Percentiles rank a stretch among this genome's conserved stretches.
Conservation (phyloP, 768 basidiomycete species). For the Tylopilus rubrobrunneus region DNA sequence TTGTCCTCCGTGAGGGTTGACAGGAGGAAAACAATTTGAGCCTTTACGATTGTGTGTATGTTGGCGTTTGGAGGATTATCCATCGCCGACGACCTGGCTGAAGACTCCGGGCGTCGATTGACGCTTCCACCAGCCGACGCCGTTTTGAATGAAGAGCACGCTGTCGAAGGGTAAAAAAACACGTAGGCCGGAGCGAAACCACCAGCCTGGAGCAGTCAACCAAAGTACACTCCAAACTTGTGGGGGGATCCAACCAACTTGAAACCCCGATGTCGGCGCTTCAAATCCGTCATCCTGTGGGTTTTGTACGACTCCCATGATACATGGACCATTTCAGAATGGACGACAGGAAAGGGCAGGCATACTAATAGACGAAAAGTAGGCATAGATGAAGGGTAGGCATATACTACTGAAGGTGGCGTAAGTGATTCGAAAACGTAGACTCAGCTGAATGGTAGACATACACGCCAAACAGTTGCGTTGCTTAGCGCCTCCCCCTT, state of each 20-base stretch:
- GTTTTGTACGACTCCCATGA: too few relatives aligned
- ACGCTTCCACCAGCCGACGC: slow-evolving; percentile 66
- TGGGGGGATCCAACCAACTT: slow-evolving; percentile 10
- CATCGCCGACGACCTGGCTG: slow-evolving; percentile 78
- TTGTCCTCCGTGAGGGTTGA: slow-evolving; percentile 96
- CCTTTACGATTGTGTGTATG: slow-evolving; percentile 90
- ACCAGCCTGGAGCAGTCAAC: slow-evolving; percentile 30
- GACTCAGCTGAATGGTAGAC: neutral
- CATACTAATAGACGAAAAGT: neutral
- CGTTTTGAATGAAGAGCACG: slow-evolving; percentile 45
- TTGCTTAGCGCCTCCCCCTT: neutral
- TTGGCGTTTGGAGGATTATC: slow-evolving; percentile 81
- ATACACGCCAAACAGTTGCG: neutral
- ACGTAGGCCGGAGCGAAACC: slow-evolving; percentile 28
- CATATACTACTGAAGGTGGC: neutral
- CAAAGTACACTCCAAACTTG: slow-evolving; percentile 17
- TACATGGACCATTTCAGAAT: too few relatives aligned
- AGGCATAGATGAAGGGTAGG: neutral
- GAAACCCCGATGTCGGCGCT: slow-evolving; percentile 21
- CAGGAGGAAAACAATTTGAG: slow-evolving; percentile 96
- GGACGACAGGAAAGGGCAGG: too few relatives aligned
- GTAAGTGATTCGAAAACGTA: neutral
- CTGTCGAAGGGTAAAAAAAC: slow-evolving; percentile 35
- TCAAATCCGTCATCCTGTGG: slow-evolving; percentile 1
- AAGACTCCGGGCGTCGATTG: slow-evolving; percentile 70